These are phyloP conservation scores for Dunaliella primolecta DNA, from an alignment of 139 green algal genomes.

Conservation along the genomic window DNA sequence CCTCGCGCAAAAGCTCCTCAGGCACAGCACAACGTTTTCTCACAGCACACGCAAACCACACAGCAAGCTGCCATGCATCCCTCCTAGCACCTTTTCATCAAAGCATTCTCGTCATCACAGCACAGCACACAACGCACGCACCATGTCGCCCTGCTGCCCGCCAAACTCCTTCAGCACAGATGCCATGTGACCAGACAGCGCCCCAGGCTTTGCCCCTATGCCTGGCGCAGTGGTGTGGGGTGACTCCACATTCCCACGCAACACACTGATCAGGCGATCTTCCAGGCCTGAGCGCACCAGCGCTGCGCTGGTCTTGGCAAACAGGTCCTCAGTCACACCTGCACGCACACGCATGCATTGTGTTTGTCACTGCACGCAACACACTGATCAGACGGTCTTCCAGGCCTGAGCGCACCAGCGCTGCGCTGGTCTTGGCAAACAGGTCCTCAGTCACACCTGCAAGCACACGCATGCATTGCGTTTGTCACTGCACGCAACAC, in stretches of 20 bases:
- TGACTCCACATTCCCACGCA: slow-evolving; percentile 26
- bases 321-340: not conserved
- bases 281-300: slow-evolving; percentile 42
- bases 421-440: not conserved
- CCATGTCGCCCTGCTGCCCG: not conserved
- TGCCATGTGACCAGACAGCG: not conserved
- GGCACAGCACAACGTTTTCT: too few relatives aligned
- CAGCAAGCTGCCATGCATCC: too few relatives aligned
- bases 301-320: not conserved
- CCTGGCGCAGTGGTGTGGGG: not conserved
- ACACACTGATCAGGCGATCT: slow-evolving; percentile 25
- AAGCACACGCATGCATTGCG: not conserved
- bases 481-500: not conserved
- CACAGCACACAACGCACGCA: too few relatives aligned
- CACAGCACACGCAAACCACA: too few relatives aligned
- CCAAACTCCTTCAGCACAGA: not conserved
- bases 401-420: not conserved
- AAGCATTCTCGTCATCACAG: too few relatives aligned
- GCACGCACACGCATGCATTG: not conserved
- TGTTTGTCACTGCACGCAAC: not conserved
- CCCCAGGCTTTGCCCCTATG: not conserved
- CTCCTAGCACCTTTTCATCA: too few relatives aligned
- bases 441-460: not conserved
- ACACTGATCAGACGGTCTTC: not conserved
- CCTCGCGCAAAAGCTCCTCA: too few relatives aligned